Evolutionary conservation across 768 basidiomycete species (phyloP), one percentile per base, ranked within the genome.

Genomic region (Naganishia vishniacii): DNA sequence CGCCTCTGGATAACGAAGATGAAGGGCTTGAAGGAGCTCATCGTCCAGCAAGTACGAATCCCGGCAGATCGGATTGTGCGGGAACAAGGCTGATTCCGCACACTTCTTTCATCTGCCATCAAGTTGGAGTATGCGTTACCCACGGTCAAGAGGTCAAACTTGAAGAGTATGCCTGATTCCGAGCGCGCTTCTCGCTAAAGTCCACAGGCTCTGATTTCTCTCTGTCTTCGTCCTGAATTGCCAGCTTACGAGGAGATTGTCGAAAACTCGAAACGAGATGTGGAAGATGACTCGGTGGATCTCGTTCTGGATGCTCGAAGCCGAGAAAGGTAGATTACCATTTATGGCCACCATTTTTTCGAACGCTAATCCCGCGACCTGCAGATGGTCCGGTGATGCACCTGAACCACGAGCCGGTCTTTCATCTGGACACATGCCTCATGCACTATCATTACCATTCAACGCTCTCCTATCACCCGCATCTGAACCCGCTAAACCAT

Each of bases 361-460:
- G 41, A 18, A 37, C 26, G 41, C 34, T 28, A 4, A 45, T 28
- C 20, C 1, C 23, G 15, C 34, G 8, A 37, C 7, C 20, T 31
- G 29, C 70, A 94, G 93, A 67, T 98, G 84, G 74, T 79, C 83
- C 26, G 93, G 92, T 18, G 81, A 80, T 34, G 87, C 87, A 34
- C 87, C 91, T 9, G 95, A 99, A 75, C 95, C 95, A 13, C 84
- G 95, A 15, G 83, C 89, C 15, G 87, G 87, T 16, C 81, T 98
- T 59, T 83, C 89, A 23, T 90, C 89, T 0, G 95, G 95, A 0
- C 95, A 98, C 75, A 92, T 98, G 60, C 93, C 94, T 0, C 79
- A 86, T 75, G 89, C 93, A 0, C 80, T 85, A 69, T 88, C 90
- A 1, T 80, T 95, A 8, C 89, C 95, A 0, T 99, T 95, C 80